A percentile compares a stretch with the other conserved stretches of the same genome.
Evolutionary conservation across 371 early-diverging fungal genomes (phyloP).

Genomic region (Apophysomyces trapeziformis): DNA sequence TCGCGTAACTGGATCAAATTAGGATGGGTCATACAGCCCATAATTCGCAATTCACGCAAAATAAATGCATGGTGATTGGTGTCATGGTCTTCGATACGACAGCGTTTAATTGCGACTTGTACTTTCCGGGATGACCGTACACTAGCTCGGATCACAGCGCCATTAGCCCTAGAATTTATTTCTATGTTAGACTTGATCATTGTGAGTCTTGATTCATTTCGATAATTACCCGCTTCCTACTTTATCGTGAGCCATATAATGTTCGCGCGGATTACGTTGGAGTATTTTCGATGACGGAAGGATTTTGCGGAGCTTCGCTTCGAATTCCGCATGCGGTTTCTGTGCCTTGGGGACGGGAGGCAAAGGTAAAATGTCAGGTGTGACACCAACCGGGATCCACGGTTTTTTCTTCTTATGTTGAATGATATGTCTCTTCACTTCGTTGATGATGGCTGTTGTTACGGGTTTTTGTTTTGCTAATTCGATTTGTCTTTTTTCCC

Average conservation of each 20-base stretch:
- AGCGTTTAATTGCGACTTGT: conserved; percentile 57
- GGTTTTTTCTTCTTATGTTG: conserved; percentile 19
- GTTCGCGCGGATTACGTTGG: conserved; percentile 43
- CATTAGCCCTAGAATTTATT: conserved; percentile 29
- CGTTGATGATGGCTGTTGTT: conserved; percentile 21
- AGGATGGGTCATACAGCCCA: conserved; percentile 47
- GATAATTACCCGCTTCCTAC: conserved; percentile 53
- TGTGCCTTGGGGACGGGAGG: conserved; percentile 39
- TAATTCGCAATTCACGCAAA: conserved; percentile 51
- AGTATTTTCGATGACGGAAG: conserved; percentile 48
- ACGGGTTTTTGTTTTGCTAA: conserved; percentile 17
- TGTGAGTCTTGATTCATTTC: too few species aligned
- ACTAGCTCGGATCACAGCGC: conserved; percentile 35
- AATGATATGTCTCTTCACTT: conserved; percentile 17
- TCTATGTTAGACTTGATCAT: background rate
- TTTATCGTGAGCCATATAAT: conserved; percentile 41
- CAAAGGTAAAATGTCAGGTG: conserved; percentile 42
- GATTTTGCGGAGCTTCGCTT: conserved; percentile 50
- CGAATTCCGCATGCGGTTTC: conserved; percentile 47
- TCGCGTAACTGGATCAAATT: conserved; percentile 47
- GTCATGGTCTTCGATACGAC: conserved; percentile 54
- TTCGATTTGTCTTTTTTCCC: conserved; percentile 31
- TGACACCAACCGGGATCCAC: conserved; percentile 51
- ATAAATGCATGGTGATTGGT: conserved; percentile 50
- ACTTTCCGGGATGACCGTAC: conserved; percentile 26